Percentiles rank a stretch among this genome's conserved stretches.
Conservation (phyloP, 345 rosid genomes). For the Citrus reticulata region DNA sequence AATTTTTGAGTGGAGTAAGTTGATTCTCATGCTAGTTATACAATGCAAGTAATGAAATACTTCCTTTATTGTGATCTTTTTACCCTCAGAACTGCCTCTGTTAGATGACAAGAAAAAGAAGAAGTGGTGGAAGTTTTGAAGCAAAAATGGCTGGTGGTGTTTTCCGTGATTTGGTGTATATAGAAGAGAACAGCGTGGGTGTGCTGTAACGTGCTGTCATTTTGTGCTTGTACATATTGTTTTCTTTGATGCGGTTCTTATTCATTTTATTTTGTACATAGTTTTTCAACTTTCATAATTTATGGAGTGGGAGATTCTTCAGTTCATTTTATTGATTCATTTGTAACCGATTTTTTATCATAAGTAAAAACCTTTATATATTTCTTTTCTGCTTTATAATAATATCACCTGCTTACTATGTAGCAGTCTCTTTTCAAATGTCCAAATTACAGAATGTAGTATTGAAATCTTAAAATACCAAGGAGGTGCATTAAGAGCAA, state of each 20-base stretch:
- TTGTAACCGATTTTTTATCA: background rate
- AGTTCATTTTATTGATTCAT: constrained; percentile 5
- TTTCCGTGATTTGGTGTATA: background rate
- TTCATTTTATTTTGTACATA: background rate
- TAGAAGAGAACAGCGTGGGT: background rate
- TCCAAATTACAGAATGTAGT: too few relatives aligned
- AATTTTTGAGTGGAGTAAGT: too few relatives aligned
- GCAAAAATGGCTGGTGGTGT: constrained; percentile 7
- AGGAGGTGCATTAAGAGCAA: too few relatives aligned
- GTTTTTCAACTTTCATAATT: background rate
- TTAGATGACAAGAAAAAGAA: constrained; percentile 39
- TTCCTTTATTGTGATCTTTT: background rate
- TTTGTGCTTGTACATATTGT: background rate
- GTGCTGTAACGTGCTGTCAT: background rate
- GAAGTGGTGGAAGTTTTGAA: constrained; percentile 42
- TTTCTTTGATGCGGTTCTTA: background rate
- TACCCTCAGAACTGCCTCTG: constrained; percentile 29
- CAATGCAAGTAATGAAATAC: too few relatives aligned
- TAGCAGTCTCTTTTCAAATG: too few relatives aligned
- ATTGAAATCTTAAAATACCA: too few relatives aligned
- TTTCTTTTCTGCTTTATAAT: background rate
- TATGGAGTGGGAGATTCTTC: background rate
- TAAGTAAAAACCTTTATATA: background rate
- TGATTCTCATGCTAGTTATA: too few relatives aligned
- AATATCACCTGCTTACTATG: background rate